phyloP scores from a whole-genome alignment of 2,329 filamentous ascomycete species.

The Zelopaecilomyces penicillatus region DNA sequence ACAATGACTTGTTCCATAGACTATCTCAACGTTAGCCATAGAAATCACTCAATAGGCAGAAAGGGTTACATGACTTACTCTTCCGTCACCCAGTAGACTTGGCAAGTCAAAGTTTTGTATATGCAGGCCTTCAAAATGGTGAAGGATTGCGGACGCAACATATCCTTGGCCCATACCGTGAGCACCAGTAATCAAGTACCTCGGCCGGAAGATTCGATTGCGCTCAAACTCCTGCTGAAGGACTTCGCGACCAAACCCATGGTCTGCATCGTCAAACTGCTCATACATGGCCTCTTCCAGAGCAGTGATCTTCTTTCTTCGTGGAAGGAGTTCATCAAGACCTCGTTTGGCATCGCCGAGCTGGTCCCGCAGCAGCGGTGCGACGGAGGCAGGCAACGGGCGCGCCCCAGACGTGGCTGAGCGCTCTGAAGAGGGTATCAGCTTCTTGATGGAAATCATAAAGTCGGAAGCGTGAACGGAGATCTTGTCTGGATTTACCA shows the following conservation, averaged over 20 bases:
- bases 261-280: slow-evolving; percentile 71
- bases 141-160: slow-evolving; percentile 72
- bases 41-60: neutral
- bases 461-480: slow-evolving; percentile 88
- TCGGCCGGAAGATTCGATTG: slow-evolving; percentile 78
- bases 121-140: slow-evolving; percentile 88
- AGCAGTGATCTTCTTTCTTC: slow-evolving; percentile 78
- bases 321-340: slow-evolving; percentile 70
- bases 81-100: slow-evolving; percentile 74
- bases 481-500: slow-evolving; percentile 80
- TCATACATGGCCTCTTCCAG: slow-evolving; percentile 91
- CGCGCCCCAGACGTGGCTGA: slow-evolving; percentile 78
- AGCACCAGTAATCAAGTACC: slow-evolving; percentile 73
- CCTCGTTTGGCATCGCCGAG: slow-evolving; percentile 60
- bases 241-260: slow-evolving; percentile 77
- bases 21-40: slow-evolving; percentile 25
- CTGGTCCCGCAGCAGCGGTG: slow-evolving; percentile 70
- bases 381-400: slow-evolving; percentile 69
- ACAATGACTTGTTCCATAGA: slow-evolving; percentile 83
- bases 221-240: slow-evolving; percentile 72
- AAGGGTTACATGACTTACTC: slow-evolving; percentile 39
- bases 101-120: slow-evolving; percentile 92
- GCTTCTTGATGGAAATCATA: slow-evolving; percentile 93
- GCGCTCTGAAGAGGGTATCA: slow-evolving; percentile 88
- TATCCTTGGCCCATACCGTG: slow-evolving; percentile 93